These are phyloP conservation scores for Schizothecium vesticola DNA, from an alignment of 495 filamentous ascomycete species.

Conservation along the genomic window DNA sequence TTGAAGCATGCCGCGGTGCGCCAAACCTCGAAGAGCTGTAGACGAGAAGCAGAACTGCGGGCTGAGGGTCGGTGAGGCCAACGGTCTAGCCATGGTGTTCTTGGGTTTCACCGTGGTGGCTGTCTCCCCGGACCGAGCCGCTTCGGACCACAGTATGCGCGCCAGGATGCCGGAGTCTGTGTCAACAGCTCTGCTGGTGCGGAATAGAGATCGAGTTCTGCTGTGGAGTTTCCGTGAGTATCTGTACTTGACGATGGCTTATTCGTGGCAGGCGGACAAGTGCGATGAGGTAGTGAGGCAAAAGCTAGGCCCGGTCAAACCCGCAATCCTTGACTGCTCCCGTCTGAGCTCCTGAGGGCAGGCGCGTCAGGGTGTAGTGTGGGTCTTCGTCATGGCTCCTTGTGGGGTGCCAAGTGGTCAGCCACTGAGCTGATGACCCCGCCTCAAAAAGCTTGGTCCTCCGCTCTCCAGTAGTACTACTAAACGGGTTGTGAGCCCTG, in stretches of 20 bases:
- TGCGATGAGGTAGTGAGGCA: background rate
- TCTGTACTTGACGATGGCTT: background rate
- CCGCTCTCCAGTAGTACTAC: too few species aligned
- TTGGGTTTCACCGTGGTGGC: constrained; percentile 9
- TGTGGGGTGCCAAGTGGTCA: background rate
- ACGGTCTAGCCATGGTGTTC: constrained; percentile 57
- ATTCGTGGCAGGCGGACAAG: background rate
- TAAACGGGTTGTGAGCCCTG: background rate
- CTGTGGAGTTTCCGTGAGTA: background rate
- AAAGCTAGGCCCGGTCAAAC: background rate
- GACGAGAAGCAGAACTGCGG: constrained; percentile 95
- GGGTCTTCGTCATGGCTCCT: background rate
- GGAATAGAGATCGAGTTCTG: background rate
- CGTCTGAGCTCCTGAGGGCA: background rate
- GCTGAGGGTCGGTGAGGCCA: constrained; percentile 59
- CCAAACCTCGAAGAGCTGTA: constrained; percentile 69
- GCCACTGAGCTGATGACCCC: background rate
- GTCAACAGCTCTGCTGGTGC: background rate
- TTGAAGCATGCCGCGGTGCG: background rate
- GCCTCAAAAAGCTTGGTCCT: background rate
- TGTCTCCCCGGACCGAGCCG: constrained; percentile 34
- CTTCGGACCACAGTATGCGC: constrained; percentile 44
- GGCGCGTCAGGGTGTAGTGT: background rate
- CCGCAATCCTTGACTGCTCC: background rate
- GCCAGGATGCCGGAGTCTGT: constrained; percentile 36